Evolutionary conservation across 1,284 basidiomycete species (phyloP), one percentile per base, ranked within the genome.

Genomic region (Taiwanofungus camphoratus): DNA sequence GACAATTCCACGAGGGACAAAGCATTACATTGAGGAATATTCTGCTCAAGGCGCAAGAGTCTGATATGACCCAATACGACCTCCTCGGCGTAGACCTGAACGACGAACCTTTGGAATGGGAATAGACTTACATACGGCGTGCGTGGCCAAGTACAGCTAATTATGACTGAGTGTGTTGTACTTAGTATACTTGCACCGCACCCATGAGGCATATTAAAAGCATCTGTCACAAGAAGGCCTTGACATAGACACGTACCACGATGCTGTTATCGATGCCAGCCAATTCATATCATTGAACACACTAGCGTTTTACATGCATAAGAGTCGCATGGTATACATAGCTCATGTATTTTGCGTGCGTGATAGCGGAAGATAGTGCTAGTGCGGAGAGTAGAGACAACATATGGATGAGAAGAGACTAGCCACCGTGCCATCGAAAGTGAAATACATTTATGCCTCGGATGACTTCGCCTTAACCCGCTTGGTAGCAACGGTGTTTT

Each of bases 401-500:
- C 56, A 58, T 56, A 53, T 51, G 51, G 49, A 53, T 48, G 46
- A 51, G 56, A 54, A 59, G 49, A 48, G 57, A 58, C 56, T 48
- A 53, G 51, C 48, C 46, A 49, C 22, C 35, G 36, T 44, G 39
- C 36, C 37, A 37, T 46, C 26, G 30, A 33, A 13, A 33, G 30
- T 31, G 31, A 38, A 26, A 42, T 39, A 36, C 44, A 41, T 42
- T 58, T 50, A 62, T 52, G 60, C 60, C 54, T 64, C 60, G 44
- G 61, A 45, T 24, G 70, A 54, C 46, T 64, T 56, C 49, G 63
- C 57, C 60, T 68, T 69, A 52, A 60, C 62, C 56, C 71, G 75
- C 73, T 85, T 86, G 66, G 73, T 79, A 5, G 82, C 82, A 31
- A 69, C 71, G 7, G 83, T 87, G 67, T 92, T 91, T 74, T 93